phyloP scores from a whole-genome alignment of 805 yeast genomes.

The Candida endomychidarum region DNA sequence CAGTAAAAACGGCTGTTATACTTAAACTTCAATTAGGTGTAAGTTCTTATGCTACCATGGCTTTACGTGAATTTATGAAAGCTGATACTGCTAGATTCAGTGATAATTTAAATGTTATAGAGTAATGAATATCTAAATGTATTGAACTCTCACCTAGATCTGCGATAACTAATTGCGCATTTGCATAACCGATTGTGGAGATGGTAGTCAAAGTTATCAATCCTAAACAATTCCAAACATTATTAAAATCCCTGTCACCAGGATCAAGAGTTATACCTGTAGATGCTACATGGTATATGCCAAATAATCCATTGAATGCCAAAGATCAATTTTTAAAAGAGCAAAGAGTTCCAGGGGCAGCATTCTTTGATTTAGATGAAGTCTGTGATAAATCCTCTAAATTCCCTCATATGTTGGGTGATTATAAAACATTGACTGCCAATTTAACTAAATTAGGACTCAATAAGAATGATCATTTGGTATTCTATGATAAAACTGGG shows the following conservation, averaged over 20 bases:
- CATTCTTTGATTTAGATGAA: constrained; percentile 76
- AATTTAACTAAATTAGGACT: constrained; percentile 60
- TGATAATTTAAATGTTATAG: constrained; percentile 16
- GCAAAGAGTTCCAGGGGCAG: constrained; percentile 64
- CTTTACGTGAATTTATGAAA: constrained; percentile 85
- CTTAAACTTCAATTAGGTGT: constrained; percentile 76
- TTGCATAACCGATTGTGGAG: too few species aligned
- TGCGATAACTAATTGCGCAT: too few species aligned
- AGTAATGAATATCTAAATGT: too few species aligned
- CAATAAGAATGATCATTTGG: constrained; percentile 52
- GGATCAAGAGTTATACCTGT: constrained; percentile 51
- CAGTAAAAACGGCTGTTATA: constrained; percentile 63
- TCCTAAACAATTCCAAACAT: constrained; percentile 10
- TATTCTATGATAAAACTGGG: constrained; percentile 83
- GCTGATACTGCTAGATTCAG: constrained; percentile 56
- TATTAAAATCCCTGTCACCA: constrained; percentile 13
- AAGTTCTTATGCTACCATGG: constrained; percentile 97
- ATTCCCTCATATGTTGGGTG: constrained; percentile 92
- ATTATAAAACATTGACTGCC: constrained; percentile 50
- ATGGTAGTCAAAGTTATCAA: constrained; percentile 3
- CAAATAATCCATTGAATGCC: constrained; percentile 64
- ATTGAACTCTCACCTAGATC: too few species aligned
- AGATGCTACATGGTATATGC: constrained; percentile 94
- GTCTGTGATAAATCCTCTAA: constrained; percentile 57
- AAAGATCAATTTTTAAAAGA: constrained; percentile 50